Base-by-base conservation (phyloP, 2,329 filamentous ascomycete genomes). In the Microsporum ferrugineum region DNA sequence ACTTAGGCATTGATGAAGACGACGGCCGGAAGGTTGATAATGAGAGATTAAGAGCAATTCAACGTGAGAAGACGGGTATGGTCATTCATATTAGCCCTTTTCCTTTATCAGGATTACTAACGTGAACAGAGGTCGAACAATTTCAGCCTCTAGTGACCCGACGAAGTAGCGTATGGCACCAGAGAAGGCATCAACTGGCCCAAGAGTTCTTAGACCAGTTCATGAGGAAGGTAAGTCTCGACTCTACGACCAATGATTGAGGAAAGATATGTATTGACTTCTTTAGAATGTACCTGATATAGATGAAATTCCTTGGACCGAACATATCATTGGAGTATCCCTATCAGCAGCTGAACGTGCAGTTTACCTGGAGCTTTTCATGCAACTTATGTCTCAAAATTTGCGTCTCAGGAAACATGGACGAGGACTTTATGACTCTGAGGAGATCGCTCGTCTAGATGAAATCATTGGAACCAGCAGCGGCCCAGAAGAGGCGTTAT, bases 171-270 rank as follows among this genome's bases (percentile, higher is more conserved):
- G 73, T 76, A 4, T 82, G 81, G 79, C 79, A 85, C 63, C 62
- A 71, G 34, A 73, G 74, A 8, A 78, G 84, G 2, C 77, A 83
- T 65, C 63, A 74, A 6, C 68, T 78, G 55, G 82, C 82, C 1
- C 82, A 85, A 64, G 64, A 57, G 0, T 87, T 87, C 64, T 69
- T 87, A 0, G 67, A 84, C 53, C 67, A 66, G 0, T 84, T 83
- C 64, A 79, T 78, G 3, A 72, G 82, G 10, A 76, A 76, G 61
- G 63, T 76, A 73, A 59, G 61, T 45, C 23, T 27, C 17, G 17
- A 23, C 17, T 23, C 51, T 6, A 60, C 45, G 29, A 4, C 8
- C 14, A 31, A 57, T 5, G 41, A 49, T 45, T 23, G 17, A 23
- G 17, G 17, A 12, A 17, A 33, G 34, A 23, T 51, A 34, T 56